phyloP scores from a whole-genome alignment of 1,284 basidiomycete species.

The Gomphus bonarii region DNA sequence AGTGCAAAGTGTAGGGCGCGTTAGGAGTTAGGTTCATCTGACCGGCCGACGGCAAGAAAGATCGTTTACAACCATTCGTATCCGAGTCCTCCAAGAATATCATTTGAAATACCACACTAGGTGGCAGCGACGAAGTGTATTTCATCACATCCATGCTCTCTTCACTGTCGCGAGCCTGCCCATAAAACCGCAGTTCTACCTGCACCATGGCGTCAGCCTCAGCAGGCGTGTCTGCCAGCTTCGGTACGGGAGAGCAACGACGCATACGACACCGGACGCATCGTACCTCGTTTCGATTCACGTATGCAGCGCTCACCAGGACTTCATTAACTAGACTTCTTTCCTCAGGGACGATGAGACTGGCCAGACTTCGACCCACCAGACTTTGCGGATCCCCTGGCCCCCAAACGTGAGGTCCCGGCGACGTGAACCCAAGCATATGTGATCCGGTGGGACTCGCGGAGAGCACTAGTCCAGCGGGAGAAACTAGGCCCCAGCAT shows the following conservation, averaged over 20 bases:
- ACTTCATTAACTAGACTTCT: background rate
- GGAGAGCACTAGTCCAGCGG: conserved; percentile 33
- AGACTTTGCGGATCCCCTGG: too few relatives aligned
- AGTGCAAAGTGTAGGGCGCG: background rate
- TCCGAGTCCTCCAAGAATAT: conserved; percentile 20
- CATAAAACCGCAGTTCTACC: conserved; percentile 2
- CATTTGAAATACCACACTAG: conserved; percentile 18
- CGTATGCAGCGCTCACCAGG: background rate
- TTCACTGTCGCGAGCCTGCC: background rate
- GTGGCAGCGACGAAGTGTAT: conserved; percentile 15
- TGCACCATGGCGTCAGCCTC: background rate
- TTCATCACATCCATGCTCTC: background rate
- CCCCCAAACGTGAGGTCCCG: background rate
- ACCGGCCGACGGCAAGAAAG: background rate
- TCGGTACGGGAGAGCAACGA: background rate
- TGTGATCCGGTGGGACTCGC: conserved; percentile 11
- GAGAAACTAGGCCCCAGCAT: conserved; percentile 50
- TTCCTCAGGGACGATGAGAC: background rate
- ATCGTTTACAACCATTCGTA: background rate
- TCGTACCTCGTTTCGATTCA: background rate
- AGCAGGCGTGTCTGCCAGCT: background rate
- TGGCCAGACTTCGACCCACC: background rate
- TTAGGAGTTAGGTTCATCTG: background rate
- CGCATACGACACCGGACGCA: background rate
- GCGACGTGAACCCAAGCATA: conserved; percentile 16